These are phyloP conservation scores for Talaromyces funiculosus DNA, from an alignment of 2,329 filamentous ascomycete species.

Conservation along the genomic window DNA sequence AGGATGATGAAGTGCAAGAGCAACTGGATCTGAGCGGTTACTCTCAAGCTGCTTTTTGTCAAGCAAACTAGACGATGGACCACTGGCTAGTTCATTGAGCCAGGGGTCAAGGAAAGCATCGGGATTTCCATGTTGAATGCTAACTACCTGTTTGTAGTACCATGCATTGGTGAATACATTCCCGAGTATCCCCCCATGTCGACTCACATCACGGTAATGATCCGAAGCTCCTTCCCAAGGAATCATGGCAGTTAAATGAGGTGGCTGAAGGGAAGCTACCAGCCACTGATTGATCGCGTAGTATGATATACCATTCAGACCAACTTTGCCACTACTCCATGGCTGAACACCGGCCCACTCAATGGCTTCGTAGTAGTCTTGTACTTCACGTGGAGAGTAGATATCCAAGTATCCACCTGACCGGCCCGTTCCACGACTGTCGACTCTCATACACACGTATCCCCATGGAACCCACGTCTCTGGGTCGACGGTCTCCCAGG, in stretches of 20 bases:
- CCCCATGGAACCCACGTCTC: constrained; percentile 4
- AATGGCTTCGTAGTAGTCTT: constrained; percentile 9
- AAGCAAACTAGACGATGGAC: neutral
- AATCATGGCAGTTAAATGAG: constrained; percentile 40
- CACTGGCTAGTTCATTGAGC: neutral
- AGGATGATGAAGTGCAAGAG: neutral
- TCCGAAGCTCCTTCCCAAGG: constrained; percentile 53
- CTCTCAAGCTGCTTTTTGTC: neutral
- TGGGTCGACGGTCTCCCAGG: constrained; percentile 8
- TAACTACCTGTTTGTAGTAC: constrained; percentile 33
- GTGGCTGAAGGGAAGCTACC: constrained; percentile 43
- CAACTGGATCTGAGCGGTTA: neutral
- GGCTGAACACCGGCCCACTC: constrained; percentile 36
- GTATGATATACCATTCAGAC: constrained; percentile 46
- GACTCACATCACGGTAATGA: constrained; percentile 45
- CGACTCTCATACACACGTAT: constrained; percentile 7
- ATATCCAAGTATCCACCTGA: constrained; percentile 8
- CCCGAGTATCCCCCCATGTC: constrained; percentile 52
- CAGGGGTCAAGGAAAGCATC: neutral
- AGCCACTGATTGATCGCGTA: constrained; percentile 48
- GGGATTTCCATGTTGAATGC: neutral
- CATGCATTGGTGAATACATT: neutral
- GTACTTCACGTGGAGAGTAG: constrained; percentile 4
- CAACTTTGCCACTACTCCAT: constrained; percentile 48
- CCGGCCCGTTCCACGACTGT: constrained; percentile 6